Evolutionary conservation across 257 asterid genomes (phyloP), one percentile per base, ranked within the genome.

Genomic region (Eustoma russellianum): DNA sequence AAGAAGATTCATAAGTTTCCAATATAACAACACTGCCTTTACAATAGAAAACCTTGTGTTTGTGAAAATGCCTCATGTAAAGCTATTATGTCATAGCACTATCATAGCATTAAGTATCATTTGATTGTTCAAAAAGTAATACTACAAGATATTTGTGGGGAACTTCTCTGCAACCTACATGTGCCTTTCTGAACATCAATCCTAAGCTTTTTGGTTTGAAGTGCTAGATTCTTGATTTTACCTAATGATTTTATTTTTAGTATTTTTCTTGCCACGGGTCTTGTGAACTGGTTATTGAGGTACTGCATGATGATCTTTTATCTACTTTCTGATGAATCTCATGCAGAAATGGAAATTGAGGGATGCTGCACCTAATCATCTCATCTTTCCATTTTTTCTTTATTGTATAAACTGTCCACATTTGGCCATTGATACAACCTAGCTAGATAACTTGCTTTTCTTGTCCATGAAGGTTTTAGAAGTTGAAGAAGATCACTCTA

Each of bases 401-500:
- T n/a, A 5, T 30, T 17, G 16, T 38, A 24, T 9, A 52, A 28
- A n/a, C 14, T 14, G 30, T 30, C 15, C 3, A n/a, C 17, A 60
- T 60, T 28, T 52, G 46, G 51, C 44, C 57, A 48, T 62, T 61
- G 33, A 61, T 44, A 3, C 12, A 56, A 18, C 63, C 35, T 33
- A 50, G 12, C 46, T 64, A 17, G 18, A 19, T 3, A 35, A 24
- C 5, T 34, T 48, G 43, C 48, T 56, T 38, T 30, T 53, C 55
- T 7, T 34, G 56, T 52, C 18, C 34, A 10, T 50, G 55, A 63
- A 79, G 77, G 44, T 56, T 61, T 41, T 50, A 24, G 24, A 13
- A 50, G 50, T 18, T 51, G 71, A 66, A 48, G 72, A 62, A 48
- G 80, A 79, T 75, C 79, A 66, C 46, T 69, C 72, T 13, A 75